A percentile compares a stretch with the other conserved stretches of the same genome.
These are phyloP conservation scores for Claviceps purpurea DNA, from an alignment of 2,329 filamentous ascomycete genomes.

Conservation along the genomic window DNA sequence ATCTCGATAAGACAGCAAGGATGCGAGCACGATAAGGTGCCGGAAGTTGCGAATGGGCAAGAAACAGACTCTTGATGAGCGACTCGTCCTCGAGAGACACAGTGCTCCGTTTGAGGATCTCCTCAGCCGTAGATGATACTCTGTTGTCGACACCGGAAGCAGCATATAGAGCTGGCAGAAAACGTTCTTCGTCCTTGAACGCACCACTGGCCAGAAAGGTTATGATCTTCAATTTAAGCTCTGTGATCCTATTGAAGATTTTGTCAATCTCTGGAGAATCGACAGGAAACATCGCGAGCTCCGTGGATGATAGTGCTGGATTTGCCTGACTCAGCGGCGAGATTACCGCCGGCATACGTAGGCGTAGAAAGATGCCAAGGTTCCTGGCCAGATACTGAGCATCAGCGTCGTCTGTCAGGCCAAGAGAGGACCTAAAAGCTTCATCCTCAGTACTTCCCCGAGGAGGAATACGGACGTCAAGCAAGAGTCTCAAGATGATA, in stretches of 20 bases:
- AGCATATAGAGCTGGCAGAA: conserved; percentile 72
- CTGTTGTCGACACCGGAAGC: conserved; percentile 70
- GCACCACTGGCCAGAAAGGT: conserved; percentile 71
- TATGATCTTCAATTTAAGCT: conserved; percentile 43
- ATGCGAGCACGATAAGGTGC: conserved; percentile 66
- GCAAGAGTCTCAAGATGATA: conserved; percentile 63
- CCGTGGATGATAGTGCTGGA: conserved; percentile 18
- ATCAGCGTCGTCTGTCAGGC: conserved; percentile 54
- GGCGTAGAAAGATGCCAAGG: conserved; percentile 59
- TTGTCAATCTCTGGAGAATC: conserved; percentile 50
- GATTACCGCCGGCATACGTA: conserved; percentile 18
- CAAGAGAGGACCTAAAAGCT: conserved; percentile 50
- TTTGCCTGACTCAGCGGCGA: conserved; percentile 19
- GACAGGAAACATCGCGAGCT: conserved; percentile 18
- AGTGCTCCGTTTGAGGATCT: conserved; percentile 69
- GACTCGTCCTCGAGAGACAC: conserved; percentile 57
- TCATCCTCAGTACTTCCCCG: conserved; percentile 69
- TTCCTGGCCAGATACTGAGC: conserved; percentile 59
- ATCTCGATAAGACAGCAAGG: conserved; percentile 63
- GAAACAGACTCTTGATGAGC: conserved; percentile 54
- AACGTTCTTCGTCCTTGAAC: conserved; percentile 71
- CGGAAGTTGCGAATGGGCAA: conserved; percentile 60
- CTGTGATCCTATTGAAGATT: conserved; percentile 23
- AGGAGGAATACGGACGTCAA: conserved; percentile 56
- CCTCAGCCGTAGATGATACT: conserved; percentile 74